Evolutionary conservation across 23 red algal genomes (phyloP), one percentile per base, ranked within the genome.

Genomic region (Agarophyton chilense): DNA sequence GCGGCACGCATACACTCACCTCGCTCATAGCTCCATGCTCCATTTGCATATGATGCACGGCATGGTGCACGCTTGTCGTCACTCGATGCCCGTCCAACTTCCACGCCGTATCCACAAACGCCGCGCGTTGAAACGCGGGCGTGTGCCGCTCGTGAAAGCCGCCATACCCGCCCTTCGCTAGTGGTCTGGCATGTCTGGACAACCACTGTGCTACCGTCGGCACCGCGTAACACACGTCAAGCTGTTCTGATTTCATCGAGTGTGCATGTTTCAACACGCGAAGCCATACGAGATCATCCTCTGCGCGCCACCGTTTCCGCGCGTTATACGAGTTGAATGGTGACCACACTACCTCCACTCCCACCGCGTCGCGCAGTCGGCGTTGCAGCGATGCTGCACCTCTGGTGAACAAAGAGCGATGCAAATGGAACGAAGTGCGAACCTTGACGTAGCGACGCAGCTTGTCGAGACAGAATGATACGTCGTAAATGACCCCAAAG

Each of bases 401-500:
- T 38, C 60, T 31, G 17, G 44, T 25, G 36, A 87, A 54, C 65
- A 87, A 42, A 43, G 44, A 26, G 1, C 82, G 44, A 13, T 66
- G 51, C 44, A 47, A 44, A 12, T 56, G 54, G 66, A 87, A 87
- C 2, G 44, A 54, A 18, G 60, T 87, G 28, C 67, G 50, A 14
- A 87, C 43, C 35, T 47, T 34, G 11, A 73, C 63, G 54, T 72
- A 87, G 1, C 63, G 57, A 32, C 67, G 36, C 28, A 41, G 25
- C 51, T 60, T 72, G 46, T 73, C 45, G 18, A 87, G 29, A 14
- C 42, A 31, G 41, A 87, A 55, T 7, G 62, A 52, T 11, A 75
- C 82, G 29, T 87, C 82, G 66, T 87, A 87, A 24, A 87, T 63
- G 11, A 87, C 82, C 12, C 82, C 82, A 73, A 87, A 87, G 38